Percentiles rank a stretch among this genome's conserved stretches.
Evolutionary conservation across 2,329 filamentous ascomycete species (phyloP).

Genomic region (Dactylellina leptospora): DNA sequence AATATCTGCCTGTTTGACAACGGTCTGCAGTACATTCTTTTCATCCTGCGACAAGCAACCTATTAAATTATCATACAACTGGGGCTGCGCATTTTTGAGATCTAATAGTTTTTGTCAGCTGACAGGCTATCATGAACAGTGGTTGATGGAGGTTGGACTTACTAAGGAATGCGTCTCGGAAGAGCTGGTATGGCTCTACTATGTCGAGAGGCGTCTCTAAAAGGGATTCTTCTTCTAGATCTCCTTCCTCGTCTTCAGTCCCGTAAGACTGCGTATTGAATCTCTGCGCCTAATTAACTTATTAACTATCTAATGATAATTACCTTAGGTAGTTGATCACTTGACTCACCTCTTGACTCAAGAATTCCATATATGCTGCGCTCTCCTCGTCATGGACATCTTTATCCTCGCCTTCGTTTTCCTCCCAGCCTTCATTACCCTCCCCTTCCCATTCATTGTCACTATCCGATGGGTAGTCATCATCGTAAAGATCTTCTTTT

Average conservation of each 20-base stretch:
- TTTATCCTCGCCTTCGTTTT: slow-evolving; percentile 74
- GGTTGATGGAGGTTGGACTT: slow-evolving; percentile 61
- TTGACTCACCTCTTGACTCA: slow-evolving; percentile 64
- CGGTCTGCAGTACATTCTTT: slow-evolving; percentile 79
- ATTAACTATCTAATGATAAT: background rate
- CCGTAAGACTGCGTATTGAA: slow-evolving; percentile 68
- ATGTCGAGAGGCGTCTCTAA: slow-evolving; percentile 95
- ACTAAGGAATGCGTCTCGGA: slow-evolving; percentile 84
- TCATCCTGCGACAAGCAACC: slow-evolving; percentile 81
- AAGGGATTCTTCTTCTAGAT: slow-evolving; percentile 89
- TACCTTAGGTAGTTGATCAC: background rate
- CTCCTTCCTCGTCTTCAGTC: slow-evolving; percentile 76
- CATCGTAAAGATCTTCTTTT: slow-evolving; percentile 82
- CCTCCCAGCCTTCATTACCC: slow-evolving; percentile 79
- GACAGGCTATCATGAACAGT: background rate
- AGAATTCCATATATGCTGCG: slow-evolving; percentile 91
- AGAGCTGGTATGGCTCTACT: slow-evolving; percentile 90
- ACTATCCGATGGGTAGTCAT: slow-evolving; percentile 67
- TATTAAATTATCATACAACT: slow-evolving; percentile 83
- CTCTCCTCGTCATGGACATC: slow-evolving; percentile 80
- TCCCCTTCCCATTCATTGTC: slow-evolving; percentile 77
- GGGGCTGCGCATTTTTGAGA: slow-evolving; percentile 88
- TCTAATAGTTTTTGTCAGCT: slow-evolving; percentile 65
- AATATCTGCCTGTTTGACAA: slow-evolving; percentile 72
- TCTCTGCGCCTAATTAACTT: slow-evolving; percentile 74